These are phyloP conservation scores for Bassia scoparia DNA, from an alignment of 148 eudicot species.

Conservation along the genomic window DNA sequence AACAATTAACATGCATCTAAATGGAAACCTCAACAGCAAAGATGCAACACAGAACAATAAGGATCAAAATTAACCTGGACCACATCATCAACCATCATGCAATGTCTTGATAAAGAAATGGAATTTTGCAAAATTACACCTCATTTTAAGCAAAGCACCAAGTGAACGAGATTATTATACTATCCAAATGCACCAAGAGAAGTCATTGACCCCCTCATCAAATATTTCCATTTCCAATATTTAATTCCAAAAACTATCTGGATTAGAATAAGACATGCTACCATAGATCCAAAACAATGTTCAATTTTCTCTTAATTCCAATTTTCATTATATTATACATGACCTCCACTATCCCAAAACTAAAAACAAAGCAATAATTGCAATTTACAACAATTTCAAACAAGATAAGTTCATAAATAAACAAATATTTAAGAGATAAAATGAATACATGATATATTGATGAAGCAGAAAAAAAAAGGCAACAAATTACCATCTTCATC, in stretches of 20 bases:
- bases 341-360: background rate
- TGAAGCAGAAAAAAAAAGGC: background rate
- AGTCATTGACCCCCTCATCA: background rate
- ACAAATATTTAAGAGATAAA: no score
- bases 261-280: background rate
- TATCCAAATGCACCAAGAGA: background rate
- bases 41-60: background rate
- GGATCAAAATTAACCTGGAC: no score
- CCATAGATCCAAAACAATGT: background rate
- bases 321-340: background rate
- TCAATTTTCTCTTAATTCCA: background rate
- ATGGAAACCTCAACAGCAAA: background rate
- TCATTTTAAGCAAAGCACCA: background rate
- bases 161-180: background rate
- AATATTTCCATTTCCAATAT: no score
- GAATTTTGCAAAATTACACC: background rate
- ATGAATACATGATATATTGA: no score
- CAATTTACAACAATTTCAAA: background rate
- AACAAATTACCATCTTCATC: constrained; percentile 12
- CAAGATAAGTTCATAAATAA: background rate
- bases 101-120: no score
- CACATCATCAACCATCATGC: no score
- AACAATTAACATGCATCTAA: background rate
- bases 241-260: no score
- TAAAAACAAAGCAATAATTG: background rate